Conservation (phyloP, 805 yeast species). For the Dipodascus albidus region DNA sequence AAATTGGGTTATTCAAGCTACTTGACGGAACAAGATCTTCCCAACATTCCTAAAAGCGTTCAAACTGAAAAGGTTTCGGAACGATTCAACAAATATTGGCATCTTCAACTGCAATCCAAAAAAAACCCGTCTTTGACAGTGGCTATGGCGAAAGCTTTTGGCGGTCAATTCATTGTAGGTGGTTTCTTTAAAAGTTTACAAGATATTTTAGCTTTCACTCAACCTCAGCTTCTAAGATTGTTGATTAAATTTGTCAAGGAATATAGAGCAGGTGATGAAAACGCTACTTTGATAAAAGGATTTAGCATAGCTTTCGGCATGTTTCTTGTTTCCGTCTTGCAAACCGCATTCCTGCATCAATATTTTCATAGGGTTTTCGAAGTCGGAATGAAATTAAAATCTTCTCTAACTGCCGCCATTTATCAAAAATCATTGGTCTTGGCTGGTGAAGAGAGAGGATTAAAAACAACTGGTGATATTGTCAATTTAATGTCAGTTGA, state of each 20-base stretch:
- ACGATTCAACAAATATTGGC: conserved; percentile 52
- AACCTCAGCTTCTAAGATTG: conserved; percentile 68
- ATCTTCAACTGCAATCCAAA: conserved; percentile 31
- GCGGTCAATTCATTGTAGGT: conserved; percentile 55
- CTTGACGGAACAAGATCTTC: conserved; percentile 50
- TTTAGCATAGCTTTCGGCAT: conserved; percentile 49
- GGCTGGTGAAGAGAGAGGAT: conserved; percentile 40
- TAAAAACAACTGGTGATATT: conserved; percentile 68
- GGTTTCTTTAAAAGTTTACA: conserved; percentile 62
- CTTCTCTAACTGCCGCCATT: conserved; percentile 55
- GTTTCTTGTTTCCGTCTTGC: conserved; percentile 48
- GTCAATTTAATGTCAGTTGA: conserved; percentile 71
- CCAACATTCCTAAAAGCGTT: conserved; percentile 60
- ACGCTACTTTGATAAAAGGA: conserved; percentile 37
- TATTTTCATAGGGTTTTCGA: conserved; percentile 38
- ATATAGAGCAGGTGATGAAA: conserved; percentile 19
- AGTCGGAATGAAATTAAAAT: conserved; percentile 56
- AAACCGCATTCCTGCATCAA: conserved; percentile 57
- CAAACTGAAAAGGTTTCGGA: conserved; percentile 43
- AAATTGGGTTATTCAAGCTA: conserved; percentile 56
- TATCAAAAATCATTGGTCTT: conserved; percentile 54
- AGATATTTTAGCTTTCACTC: conserved; percentile 74
- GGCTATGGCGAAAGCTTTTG: conserved; percentile 65
- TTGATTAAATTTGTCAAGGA: conserved; percentile 53
- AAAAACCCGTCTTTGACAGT: conserved; percentile 37